These are phyloP conservation scores for Amanita fuliginea DNA, from an alignment of 768 basidiomycete species.

Conservation along the genomic window DNA sequence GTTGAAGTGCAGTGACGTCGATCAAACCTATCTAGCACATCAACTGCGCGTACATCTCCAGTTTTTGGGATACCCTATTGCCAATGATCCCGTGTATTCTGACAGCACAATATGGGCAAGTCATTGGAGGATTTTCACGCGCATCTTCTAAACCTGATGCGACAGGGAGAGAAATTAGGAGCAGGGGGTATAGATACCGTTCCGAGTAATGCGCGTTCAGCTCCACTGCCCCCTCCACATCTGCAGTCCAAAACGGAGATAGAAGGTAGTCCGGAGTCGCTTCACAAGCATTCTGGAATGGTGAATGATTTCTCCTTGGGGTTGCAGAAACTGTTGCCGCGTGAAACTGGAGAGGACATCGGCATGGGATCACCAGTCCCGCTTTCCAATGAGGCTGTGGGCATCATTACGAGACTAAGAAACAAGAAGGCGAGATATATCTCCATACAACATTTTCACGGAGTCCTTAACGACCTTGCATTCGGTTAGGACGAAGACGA, in stretches of 20 bases:
- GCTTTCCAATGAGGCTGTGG: constrained; percentile 65
- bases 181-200: constrained; percentile 72
- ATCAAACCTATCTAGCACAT: constrained; percentile 51
- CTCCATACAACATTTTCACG: constrained; percentile 8
- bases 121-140: constrained; percentile 7
- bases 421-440: constrained; percentile 58
- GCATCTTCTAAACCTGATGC: neutral
- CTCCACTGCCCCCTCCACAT: constrained; percentile 47
- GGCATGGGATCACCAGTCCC: constrained; percentile 82
- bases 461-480: neutral
- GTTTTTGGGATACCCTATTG: constrained; percentile 86
- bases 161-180: constrained; percentile 60
- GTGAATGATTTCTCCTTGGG: constrained; percentile 7
- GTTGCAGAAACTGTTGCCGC: constrained; percentile 45
- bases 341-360: constrained; percentile 81
- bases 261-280: constrained; percentile 37
- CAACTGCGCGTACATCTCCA: constrained; percentile 97
- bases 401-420: constrained; percentile 65
- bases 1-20: neutral
- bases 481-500: constrained; percentile 64
- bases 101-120: constrained; percentile 66
- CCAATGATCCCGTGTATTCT: constrained; percentile 92
- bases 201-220: constrained; percentile 54
- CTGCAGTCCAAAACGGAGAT: constrained; percentile 25
- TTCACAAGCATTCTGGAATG: constrained; percentile 13